A percentile compares a stretch with the other conserved stretches of the same genome.
Evolutionary conservation across 2,329 filamentous ascomycete genomes (phyloP).

Genomic region (Sclerotinia nivalis): DNA sequence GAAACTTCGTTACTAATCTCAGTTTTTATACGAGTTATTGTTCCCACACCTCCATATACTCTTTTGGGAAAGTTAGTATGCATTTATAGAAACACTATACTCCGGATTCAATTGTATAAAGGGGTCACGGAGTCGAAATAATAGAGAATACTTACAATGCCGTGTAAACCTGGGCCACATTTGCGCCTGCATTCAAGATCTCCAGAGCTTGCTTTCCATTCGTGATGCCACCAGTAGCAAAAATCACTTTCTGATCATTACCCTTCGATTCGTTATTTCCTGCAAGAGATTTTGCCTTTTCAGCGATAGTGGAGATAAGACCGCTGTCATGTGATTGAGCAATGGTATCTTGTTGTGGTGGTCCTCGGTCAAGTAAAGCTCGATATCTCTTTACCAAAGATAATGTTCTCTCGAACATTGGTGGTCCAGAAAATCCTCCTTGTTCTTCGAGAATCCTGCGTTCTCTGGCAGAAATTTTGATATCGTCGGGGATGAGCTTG

Average conservation of each 20-base stretch:
- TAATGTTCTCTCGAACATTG: slow-evolving; percentile 79
- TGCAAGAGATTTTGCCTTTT: slow-evolving; percentile 38
- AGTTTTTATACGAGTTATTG: slow-evolving; percentile 63
- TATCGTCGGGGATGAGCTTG: slow-evolving; percentile 66
- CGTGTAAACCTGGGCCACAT: slow-evolving; percentile 90
- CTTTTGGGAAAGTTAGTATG: slow-evolving; percentile 23
- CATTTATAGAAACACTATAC: background rate
- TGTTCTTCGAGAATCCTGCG: slow-evolving; percentile 68
- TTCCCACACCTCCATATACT: slow-evolving; percentile 63
- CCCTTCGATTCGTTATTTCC: background rate
- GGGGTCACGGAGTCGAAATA: background rate
- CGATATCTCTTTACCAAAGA: slow-evolving; percentile 79
- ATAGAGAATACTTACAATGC: slow-evolving; percentile 47
- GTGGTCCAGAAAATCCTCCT: slow-evolving; percentile 88
- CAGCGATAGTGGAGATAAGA: slow-evolving; percentile 41
- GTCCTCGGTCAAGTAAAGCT: slow-evolving; percentile 59
- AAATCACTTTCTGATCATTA: slow-evolving; percentile 69
- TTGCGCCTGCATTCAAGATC: slow-evolving; percentile 84
- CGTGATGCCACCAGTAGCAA: slow-evolving; percentile 90
- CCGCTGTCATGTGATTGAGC: slow-evolving; percentile 36
- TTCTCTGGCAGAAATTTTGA: slow-evolving; percentile 66
- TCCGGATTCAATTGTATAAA: background rate
- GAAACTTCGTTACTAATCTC: slow-evolving; percentile 54
- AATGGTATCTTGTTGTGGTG: slow-evolving; percentile 35
- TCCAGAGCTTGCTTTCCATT: slow-evolving; percentile 81